A percentile compares a stretch with the other conserved stretches of the same genome.
Evolutionary conservation across 1,139 yeast genomes (phyloP).

Genomic region (Ogataea hybrid): DNA sequence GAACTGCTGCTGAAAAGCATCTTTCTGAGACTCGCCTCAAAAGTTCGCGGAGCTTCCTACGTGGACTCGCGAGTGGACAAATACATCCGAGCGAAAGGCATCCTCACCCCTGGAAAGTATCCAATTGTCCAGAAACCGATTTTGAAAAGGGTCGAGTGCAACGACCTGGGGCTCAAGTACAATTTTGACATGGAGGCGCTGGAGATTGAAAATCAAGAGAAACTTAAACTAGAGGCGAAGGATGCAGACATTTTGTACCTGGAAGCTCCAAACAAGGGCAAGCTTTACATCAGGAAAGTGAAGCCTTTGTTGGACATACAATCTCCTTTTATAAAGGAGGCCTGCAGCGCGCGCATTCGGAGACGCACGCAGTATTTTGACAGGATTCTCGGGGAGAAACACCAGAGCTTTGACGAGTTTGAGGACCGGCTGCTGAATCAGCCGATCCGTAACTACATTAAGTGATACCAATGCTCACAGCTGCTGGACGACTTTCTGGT

Average conservation of each 20-base stretch:
- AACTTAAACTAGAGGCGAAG: constrained; percentile 13
- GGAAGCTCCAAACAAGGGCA: constrained; percentile 12
- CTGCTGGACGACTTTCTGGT: background rate
- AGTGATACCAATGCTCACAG: constrained; percentile 1
- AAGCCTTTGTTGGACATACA: constrained; percentile 2
- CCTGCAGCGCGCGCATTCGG: constrained; percentile 11
- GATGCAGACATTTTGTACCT: constrained; percentile 23
- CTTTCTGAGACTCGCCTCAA: constrained; percentile 6
- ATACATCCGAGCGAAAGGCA: constrained; percentile 16
- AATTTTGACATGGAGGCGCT: constrained; percentile 14
- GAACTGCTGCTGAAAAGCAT: constrained; percentile 11
- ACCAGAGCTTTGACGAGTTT: constrained; percentile 8
- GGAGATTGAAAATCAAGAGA: constrained; percentile 17
- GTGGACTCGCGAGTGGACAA: constrained; percentile 13
- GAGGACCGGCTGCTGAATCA: constrained; percentile 12
- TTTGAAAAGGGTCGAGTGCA: constrained; percentile 13
- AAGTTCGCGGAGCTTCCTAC: constrained; percentile 5
- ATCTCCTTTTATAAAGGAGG: constrained; percentile 7
- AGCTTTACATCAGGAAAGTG: constrained; percentile 14
- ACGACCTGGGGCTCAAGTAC: constrained; percentile 15
- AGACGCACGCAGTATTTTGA: constrained; percentile 5
- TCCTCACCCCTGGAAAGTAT: constrained; percentile 14
- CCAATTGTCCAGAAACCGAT: constrained; percentile 24
- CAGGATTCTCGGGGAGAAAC: constrained; percentile 3
- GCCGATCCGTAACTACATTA: constrained; percentile 3